Conservation (phyloP, 129 eudicot genomes). For the Centaurea solstitialis region DNA sequence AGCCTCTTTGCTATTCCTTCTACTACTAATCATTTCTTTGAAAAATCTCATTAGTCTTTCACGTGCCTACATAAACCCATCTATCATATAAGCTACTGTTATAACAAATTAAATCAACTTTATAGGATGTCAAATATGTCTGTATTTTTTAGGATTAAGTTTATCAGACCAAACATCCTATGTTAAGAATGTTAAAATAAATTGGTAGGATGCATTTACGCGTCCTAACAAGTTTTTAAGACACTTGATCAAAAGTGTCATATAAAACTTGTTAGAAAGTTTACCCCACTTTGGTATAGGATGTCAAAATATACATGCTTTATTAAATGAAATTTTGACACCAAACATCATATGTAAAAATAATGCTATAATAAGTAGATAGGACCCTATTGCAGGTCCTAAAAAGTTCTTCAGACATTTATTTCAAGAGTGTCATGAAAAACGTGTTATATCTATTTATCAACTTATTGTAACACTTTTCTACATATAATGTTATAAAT, state of each 20-base stretch:
- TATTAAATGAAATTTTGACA: too few species aligned
- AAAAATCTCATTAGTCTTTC: conserved; percentile 41
- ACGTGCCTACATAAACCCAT: conserved; percentile 45
- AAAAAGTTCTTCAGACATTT: too few species aligned
- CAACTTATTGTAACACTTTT: not conserved
- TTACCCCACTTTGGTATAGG: too few species aligned
- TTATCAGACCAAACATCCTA: not conserved
- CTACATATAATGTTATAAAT: not conserved
- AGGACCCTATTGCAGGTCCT: too few species aligned
- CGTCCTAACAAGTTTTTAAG: not conserved
- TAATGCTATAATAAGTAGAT: too few species aligned
- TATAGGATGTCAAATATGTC: not conserved
- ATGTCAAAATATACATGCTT: too few species aligned
- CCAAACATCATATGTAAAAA: too few species aligned
- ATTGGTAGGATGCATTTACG: too few species aligned
- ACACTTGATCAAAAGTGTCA: not conserved
- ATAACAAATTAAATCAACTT: not conserved
- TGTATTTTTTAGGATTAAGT: not conserved
- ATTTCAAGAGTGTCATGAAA: too few species aligned
- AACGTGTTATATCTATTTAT: not conserved
- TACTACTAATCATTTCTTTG: conserved; percentile 31
- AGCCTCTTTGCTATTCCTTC: conserved; percentile 40
- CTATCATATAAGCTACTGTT: conserved; percentile 1
- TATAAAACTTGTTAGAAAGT: not conserved
- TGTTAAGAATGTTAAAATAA: not conserved